A percentile compares a stretch with the other conserved stretches of the same genome.
Conservation (phyloP, 352 stramenopile genomes). For the Globisporangium nunn region DNA sequence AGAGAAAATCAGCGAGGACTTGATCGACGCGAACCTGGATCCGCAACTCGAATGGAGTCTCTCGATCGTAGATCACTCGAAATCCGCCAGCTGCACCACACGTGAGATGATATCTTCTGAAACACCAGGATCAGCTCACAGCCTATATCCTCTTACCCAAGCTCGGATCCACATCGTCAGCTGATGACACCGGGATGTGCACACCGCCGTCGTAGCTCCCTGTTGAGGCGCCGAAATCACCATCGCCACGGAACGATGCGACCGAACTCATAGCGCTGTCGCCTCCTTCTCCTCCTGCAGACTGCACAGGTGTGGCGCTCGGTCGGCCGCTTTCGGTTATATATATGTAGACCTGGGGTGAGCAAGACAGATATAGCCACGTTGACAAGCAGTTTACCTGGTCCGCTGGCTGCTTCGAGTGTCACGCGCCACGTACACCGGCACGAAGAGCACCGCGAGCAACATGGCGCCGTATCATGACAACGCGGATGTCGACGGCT, state of each 20-base stretch:
- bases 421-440: neutral
- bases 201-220: constrained; percentile 11
- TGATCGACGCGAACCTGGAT: constrained; percentile 51
- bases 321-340: too few relatives aligned
- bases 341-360: too few relatives aligned
- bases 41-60: constrained; percentile 88
- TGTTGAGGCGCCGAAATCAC: constrained; percentile 11
- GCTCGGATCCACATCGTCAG: constrained; percentile 77
- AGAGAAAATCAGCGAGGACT: too few relatives aligned
- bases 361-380: too few relatives aligned
- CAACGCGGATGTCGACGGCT: neutral
- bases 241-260: constrained; percentile 29
- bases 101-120: too few relatives aligned
- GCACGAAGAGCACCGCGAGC: neutral
- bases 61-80: constrained; percentile 87
- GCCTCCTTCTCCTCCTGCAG: too few relatives aligned
- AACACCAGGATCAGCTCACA: neutral
- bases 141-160: constrained; percentile 28
- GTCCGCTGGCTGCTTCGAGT: too few relatives aligned
- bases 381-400: too few relatives aligned
- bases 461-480: constrained; percentile 2
- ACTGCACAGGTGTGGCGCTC: too few relatives aligned
- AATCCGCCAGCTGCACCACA: constrained; percentile 59
- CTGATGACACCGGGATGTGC: constrained; percentile 38
- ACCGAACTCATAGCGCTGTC: constrained; percentile 26